Conservation (phyloP, 2,329 filamentous ascomycete genomes). For the Ceratocystiopsis minuta region DNA sequence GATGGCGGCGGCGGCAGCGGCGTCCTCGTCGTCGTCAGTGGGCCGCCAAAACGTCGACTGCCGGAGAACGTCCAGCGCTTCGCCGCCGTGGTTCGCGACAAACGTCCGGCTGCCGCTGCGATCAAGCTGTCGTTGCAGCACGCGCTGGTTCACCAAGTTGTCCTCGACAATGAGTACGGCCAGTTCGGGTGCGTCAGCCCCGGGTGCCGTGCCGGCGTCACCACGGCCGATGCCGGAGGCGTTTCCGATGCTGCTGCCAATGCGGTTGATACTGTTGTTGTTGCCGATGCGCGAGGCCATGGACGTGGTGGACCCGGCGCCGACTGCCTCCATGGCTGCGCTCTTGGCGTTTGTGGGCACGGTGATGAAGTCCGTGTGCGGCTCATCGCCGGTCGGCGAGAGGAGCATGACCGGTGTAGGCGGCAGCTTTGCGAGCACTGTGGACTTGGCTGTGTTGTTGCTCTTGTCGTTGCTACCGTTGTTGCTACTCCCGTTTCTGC, state of each 20-base stretch:
- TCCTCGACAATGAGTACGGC: slow-evolving; percentile 50
- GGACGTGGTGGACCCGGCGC: too few species aligned
- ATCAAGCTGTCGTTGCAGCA: slow-evolving; percentile 42
- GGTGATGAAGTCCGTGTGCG: background rate
- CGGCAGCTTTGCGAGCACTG: too few species aligned
- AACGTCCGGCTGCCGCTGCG: slow-evolving; percentile 41
- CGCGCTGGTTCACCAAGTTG: slow-evolving; percentile 48
- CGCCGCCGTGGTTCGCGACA: slow-evolving; percentile 46
- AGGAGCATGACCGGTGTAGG: too few species aligned
- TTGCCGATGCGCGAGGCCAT: background rate
- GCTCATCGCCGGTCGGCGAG: background rate
- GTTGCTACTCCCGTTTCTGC: background rate
- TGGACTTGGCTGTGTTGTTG: background rate
- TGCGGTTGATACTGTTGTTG: background rate
- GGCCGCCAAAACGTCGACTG: slow-evolving; percentile 35
- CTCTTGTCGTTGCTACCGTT: background rate
- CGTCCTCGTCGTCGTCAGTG: background rate
- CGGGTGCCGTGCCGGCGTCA: background rate
- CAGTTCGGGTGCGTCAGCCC: slow-evolving; percentile 18
- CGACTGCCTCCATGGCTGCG: too few species aligned
- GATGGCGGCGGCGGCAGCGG: background rate
- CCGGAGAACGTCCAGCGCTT: slow-evolving; percentile 39
- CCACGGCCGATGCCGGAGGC: background rate
- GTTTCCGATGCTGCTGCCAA: background rate
- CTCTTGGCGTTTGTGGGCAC: too few species aligned